phyloP scores from a whole-genome alignment of 345 rosid genomes.

The Dipteronia sinensis region DNA sequence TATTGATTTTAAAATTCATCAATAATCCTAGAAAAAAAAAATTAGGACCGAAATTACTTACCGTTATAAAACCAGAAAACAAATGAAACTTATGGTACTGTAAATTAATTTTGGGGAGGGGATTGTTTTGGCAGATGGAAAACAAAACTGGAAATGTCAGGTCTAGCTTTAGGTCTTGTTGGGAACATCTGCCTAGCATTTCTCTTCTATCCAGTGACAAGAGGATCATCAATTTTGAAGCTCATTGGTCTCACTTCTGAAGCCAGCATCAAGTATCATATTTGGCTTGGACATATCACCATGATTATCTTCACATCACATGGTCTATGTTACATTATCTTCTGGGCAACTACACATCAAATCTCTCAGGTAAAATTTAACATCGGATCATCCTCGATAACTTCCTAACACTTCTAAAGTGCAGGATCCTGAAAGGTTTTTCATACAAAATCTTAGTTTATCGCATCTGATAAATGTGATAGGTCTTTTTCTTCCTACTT shows the following conservation, averaged over 20 bases:
- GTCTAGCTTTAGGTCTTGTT: slow-evolving; percentile 28
- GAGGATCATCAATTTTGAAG: slow-evolving; percentile 46
- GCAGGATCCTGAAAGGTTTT: too few relatives aligned
- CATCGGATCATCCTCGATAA: too few relatives aligned
- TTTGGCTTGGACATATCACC: slow-evolving; percentile 45
- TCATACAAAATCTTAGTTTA: too few relatives aligned
- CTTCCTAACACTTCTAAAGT: too few relatives aligned
- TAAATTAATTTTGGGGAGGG: too few relatives aligned
- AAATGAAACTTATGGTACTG: too few relatives aligned
- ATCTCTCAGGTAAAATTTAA: slow-evolving; percentile 32
- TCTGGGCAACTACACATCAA: slow-evolving; percentile 36
- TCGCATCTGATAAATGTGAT: too few relatives aligned
- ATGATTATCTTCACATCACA: slow-evolving; percentile 45
- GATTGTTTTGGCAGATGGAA: slow-evolving; percentile 35
- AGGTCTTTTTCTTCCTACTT: not conserved
- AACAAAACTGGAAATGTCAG: slow-evolving; percentile 25
- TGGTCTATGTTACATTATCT: slow-evolving; percentile 38
- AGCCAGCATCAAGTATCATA: slow-evolving; percentile 49
- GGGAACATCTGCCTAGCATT: slow-evolving; percentile 44
- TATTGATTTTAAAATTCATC: too few relatives aligned
- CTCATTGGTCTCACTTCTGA: slow-evolving; percentile 48
- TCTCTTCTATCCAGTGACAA: slow-evolving; percentile 51
- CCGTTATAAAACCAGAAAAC: too few relatives aligned
- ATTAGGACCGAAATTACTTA: too few relatives aligned
- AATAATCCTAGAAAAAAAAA: too few relatives aligned